Base-by-base conservation (phyloP, 148 eudicot genomes). In the Rheum nobile region DNA sequence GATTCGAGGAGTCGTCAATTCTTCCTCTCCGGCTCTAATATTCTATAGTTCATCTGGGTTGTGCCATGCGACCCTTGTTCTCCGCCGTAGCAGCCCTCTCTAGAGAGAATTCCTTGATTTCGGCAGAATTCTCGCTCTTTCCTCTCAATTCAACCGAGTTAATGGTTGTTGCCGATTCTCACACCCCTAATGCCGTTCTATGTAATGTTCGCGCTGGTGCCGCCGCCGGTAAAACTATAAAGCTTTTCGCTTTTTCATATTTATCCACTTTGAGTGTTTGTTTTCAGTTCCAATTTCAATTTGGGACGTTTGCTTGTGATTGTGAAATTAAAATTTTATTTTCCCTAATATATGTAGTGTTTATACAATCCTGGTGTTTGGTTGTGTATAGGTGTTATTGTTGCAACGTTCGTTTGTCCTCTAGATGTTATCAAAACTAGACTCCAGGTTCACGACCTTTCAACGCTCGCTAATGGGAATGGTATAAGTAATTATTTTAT, bases 161-260 rank as follows among this genome's bases (percentile, higher is more conserved):
- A 34, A 80, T 75, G 74, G 75, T 76, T 32, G 77, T 78, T 12
- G 59, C 77, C 29, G 84, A 83, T 77, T 75, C 85, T 78, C 88
- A 84, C 77, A 75, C 24, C 74, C 88, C 86, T 75, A 82, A 82
- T 76, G 71, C 93, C 37, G 81, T 93, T 42, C 90, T 93, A 29
- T 93, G 96, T 82, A 90, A 93, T 77, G 98, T 94, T 39, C 90
- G 87, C 0, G 93, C 96, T 38, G 98, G 98, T 41, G 98, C 98
- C 2, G 91, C 96, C n/a, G 96, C 98, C 3, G 96, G 94, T 93
- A 76, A 38, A 21, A 8, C 1, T 61, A 21, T 1, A n/a, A 37
- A 8, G 67, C 41, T 43, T 10, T 82, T 50, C 48, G 12, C 42
- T 72, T 48, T 0, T 71, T 46, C 65, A 6, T 21, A 14, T 41